Conservation (phyloP, 2,329 filamentous ascomycete species). For the Xylaria arbuscula region DNA sequence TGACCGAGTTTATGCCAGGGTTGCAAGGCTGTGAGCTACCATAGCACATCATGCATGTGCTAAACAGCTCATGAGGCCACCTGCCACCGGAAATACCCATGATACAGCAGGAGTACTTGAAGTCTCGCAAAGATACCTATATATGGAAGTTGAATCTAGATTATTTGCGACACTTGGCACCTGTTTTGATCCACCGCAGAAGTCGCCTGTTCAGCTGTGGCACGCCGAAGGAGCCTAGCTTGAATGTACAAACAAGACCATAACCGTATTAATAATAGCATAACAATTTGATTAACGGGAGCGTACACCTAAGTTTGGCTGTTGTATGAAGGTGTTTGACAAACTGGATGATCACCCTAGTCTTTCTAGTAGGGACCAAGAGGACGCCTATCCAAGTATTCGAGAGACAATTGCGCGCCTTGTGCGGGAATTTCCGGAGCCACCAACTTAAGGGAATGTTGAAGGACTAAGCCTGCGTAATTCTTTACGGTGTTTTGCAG, state of each 20-base stretch:
- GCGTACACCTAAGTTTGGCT: not conserved
- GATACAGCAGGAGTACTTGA: not conserved
- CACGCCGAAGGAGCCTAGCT: not conserved
- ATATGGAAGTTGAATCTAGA: not conserved
- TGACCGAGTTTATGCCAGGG: not conserved
- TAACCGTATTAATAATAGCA: not conserved
- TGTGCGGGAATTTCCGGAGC: not conserved
- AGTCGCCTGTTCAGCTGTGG: not conserved
- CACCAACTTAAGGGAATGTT: not conserved
- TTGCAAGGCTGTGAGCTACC: not conserved
- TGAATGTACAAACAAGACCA: not conserved
- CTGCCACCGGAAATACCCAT: not conserved
- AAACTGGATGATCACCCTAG: not conserved
- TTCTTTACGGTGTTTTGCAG: not conserved
- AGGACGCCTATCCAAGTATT: not conserved
- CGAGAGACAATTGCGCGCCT: not conserved
- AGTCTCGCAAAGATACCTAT: not conserved
- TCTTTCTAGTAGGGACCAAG: not conserved
- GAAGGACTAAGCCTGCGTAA: not conserved
- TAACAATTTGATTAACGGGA: not conserved
- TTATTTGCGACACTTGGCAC: not conserved
- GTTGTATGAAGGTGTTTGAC: not conserved
- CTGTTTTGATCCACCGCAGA: not conserved
- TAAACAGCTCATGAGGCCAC: not conserved
- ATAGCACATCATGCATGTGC: not conserved